phyloP scores from a whole-genome alignment of 2,329 filamentous ascomycete genomes.

The Dendrostoma leiphaemia region DNA sequence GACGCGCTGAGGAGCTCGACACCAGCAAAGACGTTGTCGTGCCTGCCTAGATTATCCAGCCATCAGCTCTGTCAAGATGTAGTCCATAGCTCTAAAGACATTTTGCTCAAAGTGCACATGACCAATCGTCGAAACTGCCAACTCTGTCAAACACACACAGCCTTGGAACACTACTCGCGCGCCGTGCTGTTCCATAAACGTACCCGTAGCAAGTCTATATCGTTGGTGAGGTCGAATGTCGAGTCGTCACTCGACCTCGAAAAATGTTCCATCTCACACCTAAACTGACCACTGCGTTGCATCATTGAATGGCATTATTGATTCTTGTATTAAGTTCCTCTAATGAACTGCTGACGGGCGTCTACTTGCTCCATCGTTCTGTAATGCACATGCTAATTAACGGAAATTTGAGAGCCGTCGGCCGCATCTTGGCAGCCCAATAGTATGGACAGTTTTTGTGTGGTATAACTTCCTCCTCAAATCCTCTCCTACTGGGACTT shows the following conservation, averaged over 20 bases:
- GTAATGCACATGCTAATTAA: slow-evolving; percentile 20
- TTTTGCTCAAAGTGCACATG: background rate
- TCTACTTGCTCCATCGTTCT: slow-evolving; percentile 16
- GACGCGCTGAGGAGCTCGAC: slow-evolving; percentile 66
- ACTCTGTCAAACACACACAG: too few species aligned
- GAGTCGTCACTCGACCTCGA: background rate
- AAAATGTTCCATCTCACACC: too few species aligned
- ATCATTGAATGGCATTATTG: slow-evolving; percentile 18
- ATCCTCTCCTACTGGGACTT: slow-evolving; percentile 64
- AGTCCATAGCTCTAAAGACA: too few species aligned
- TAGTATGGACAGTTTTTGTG: slow-evolving; percentile 12
- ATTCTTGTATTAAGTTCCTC: slow-evolving; percentile 23
- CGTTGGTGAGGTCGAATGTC: too few species aligned
- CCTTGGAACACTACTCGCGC: too few species aligned
- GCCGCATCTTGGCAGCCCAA: slow-evolving; percentile 15
- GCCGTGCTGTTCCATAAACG: too few species aligned
- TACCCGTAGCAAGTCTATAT: too few species aligned
- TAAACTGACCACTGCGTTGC: background rate
- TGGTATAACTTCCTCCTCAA: slow-evolving; percentile 22
- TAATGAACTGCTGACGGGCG: slow-evolving; percentile 20
- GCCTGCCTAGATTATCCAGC: slow-evolving; percentile 21
- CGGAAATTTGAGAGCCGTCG: slow-evolving; percentile 15
- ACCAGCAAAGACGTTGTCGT: slow-evolving; percentile 48
- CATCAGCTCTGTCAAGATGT: background rate
- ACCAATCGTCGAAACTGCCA: too few species aligned